Conservation (phyloP, 768 basidiomycete species). For the Dacryopinax spathularia region DNA sequence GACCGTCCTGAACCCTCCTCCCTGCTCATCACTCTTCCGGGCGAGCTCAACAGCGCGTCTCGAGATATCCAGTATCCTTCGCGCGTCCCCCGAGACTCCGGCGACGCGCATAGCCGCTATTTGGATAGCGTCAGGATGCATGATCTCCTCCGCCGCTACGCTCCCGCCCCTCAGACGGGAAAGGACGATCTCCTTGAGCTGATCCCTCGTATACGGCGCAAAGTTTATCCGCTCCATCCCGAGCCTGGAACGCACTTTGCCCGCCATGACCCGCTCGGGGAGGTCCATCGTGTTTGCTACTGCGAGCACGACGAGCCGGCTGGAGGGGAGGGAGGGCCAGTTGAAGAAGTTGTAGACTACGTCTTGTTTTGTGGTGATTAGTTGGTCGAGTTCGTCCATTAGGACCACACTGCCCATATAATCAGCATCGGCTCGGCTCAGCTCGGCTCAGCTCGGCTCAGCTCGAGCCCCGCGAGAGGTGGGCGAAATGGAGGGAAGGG, state of each 20-base stretch:
- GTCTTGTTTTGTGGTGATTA: constrained; percentile 91
- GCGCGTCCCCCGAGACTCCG: constrained; percentile 82
- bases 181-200: constrained; percentile 75
- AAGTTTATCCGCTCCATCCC: constrained; percentile 90
- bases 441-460: neutral
- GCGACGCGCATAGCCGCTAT: constrained; percentile 71
- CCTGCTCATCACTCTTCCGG: constrained; percentile 26
- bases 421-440: neutral
- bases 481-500: neutral
- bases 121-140: constrained; percentile 52
- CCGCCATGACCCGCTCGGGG: constrained; percentile 84
- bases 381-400: constrained; percentile 97
- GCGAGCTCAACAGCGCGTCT: constrained; percentile 75
- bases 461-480: neutral
- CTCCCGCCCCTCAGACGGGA: constrained; percentile 53
- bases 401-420: constrained; percentile 58
- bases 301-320: constrained; percentile 85
- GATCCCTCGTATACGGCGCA: constrained; percentile 64
- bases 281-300: constrained; percentile 98
- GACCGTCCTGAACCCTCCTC: constrained; percentile 33
- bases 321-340: constrained; percentile 84
- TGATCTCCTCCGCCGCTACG: constrained; percentile 27
- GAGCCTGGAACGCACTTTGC: constrained; percentile 80
- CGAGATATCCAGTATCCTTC: constrained; percentile 85
- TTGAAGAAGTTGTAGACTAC: constrained; percentile 99